These are phyloP conservation scores for Gleditsia sinensis DNA, from an alignment of 306 rosid species.

Conservation along the genomic window DNA sequence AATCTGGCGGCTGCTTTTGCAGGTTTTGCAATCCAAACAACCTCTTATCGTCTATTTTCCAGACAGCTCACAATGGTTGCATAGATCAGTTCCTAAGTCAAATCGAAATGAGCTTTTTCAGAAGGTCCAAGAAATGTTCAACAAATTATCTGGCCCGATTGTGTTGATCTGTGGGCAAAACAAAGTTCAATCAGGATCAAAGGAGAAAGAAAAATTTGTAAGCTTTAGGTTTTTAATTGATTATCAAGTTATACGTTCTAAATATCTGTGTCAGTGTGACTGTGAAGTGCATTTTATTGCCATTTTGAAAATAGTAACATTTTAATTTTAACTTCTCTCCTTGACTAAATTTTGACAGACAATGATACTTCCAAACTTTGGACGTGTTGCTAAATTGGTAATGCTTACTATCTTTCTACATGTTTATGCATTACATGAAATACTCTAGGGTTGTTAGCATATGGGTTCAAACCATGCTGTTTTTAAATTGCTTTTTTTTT, in stretches of 20 bases:
- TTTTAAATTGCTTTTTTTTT: neutral
- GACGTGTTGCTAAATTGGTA: conserved; percentile 93
- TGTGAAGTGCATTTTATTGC: conserved; percentile 11
- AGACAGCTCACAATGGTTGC: conserved; percentile 89
- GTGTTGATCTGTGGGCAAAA: conserved; percentile 95
- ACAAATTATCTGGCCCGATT: conserved; percentile 76
- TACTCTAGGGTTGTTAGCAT: neutral
- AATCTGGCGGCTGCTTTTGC: conserved; percentile 37
- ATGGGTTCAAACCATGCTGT: conserved; percentile 3
- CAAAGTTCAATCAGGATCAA: conserved; percentile 84
- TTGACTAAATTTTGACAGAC: conserved; percentile 55
- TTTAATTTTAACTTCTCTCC: conserved; percentile 26
- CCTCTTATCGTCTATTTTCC: conserved; percentile 97
- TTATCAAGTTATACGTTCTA: conserved; percentile 15
- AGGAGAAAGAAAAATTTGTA: conserved; percentile 90
- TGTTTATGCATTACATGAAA: conserved; percentile 9
- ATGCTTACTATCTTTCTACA: conserved; percentile 33
- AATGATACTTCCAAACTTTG: conserved; percentile 90
- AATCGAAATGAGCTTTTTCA: conserved; percentile 70
- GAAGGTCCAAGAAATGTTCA: conserved; percentile 83
- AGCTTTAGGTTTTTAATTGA: conserved; percentile 35
- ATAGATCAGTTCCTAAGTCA: conserved; percentile 83
- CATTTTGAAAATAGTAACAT: conserved; percentile 1
- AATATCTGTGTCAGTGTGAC: neutral
- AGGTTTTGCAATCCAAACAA: conserved; percentile 71